These are phyloP conservation scores for Arabidopsis lyrata DNA, from an alignment of 441 rosid genomes.

Conservation along the genomic window DNA sequence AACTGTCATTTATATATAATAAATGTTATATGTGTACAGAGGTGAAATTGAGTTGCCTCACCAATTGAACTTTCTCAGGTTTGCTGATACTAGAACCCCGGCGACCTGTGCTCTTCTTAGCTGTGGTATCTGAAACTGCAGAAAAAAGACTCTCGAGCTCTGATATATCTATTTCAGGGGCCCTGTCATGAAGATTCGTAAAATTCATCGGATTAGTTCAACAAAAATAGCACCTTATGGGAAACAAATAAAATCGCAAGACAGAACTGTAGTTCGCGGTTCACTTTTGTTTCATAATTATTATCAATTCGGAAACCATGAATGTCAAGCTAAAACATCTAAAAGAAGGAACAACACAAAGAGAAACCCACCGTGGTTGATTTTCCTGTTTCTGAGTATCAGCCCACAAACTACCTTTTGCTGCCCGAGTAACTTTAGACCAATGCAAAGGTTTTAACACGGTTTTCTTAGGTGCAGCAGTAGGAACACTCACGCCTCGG, in stretches of 20 bases:
- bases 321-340: slow-evolving; percentile 29
- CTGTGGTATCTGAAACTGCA: slow-evolving; percentile 73
- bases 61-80: slow-evolving; percentile 97
- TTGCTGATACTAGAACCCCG: slow-evolving; percentile 85
- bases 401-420: slow-evolving; percentile 98
- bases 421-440: slow-evolving; percentile 94
- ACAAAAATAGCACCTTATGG: slow-evolving; percentile 6
- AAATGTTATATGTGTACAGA: slow-evolving; percentile 18
- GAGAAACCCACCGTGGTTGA: slow-evolving; percentile 68
- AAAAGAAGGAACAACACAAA: slow-evolving; percentile 14
- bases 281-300: neutral
- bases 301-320: neutral
- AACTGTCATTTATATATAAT: slow-evolving; percentile 19
- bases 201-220: slow-evolving; percentile 22
- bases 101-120: slow-evolving; percentile 74
- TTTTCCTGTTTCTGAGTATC: slow-evolving; percentile 84
- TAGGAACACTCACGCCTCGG: slow-evolving; percentile 56
- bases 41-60: slow-evolving; percentile 47
- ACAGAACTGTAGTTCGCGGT: slow-evolving; percentile 2
- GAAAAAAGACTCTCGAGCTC: slow-evolving; percentile 98
- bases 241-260: slow-evolving; percentile 20
- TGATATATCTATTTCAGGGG: slow-evolving; percentile 98
- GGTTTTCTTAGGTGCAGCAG: slow-evolving; percentile 66
- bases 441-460: slow-evolving; percentile 93
- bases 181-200: slow-evolving; percentile 58